Evolutionary conservation across 139 green algal genomes (phyloP).

Genomic region (Microglena sp.): DNA sequence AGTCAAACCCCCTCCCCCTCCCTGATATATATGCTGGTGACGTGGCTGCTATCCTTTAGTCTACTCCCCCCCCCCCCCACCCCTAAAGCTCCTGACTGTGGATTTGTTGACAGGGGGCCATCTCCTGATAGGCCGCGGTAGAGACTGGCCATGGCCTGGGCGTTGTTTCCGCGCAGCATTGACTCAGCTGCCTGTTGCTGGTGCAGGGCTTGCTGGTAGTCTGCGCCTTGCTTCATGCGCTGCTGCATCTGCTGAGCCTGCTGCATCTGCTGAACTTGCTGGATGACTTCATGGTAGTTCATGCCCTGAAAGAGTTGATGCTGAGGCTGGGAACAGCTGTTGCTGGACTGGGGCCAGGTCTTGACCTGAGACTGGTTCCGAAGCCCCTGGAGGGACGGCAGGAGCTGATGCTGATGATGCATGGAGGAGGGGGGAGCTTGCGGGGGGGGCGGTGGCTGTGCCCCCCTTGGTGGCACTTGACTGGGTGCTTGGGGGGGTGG

Average conservation of each 20-base stretch:
- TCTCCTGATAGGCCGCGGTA: not conserved
- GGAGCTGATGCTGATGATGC: too few relatives aligned
- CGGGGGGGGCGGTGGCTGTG: too few relatives aligned
- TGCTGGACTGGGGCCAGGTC: too few relatives aligned
- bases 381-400: too few relatives aligned
- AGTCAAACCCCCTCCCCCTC: too few relatives aligned
- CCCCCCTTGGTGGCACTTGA: too few relatives aligned
- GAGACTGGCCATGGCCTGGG: not conserved
- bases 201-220: slow-evolving; percentile 5
- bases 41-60: not conserved
- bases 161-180: not conserved
- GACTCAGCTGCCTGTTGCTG: not conserved
- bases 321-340: slow-evolving; percentile 4
- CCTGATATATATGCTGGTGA: not conserved
- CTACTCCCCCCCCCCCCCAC: not conserved
- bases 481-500: too few relatives aligned
- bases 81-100: too few relatives aligned
- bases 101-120: not conserved
- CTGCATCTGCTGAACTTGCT: slow-evolving; percentile 7
- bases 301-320: not conserved
- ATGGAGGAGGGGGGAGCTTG: too few relatives aligned
- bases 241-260: slow-evolving; percentile 6
- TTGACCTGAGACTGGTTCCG: too few relatives aligned
- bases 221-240: not conserved
- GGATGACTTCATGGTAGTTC: not conserved